Conservation (phyloP, 2,329 filamentous ascomycete genomes). For the Myrmaecium sp. region DNA sequence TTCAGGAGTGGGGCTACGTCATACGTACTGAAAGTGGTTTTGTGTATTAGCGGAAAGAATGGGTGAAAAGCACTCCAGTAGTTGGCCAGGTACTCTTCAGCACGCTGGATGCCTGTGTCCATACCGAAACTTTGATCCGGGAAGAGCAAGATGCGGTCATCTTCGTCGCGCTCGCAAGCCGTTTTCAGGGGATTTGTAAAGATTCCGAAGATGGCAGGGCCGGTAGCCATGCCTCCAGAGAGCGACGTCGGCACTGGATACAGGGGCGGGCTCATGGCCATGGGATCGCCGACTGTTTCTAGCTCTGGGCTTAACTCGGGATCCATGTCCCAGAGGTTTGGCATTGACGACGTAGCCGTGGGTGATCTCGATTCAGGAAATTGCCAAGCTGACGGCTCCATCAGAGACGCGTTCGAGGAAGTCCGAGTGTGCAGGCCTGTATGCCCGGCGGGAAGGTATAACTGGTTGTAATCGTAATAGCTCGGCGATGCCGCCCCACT, state of each 20-base stretch:
- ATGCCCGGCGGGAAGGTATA: too few species aligned
- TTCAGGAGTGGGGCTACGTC: constrained; percentile 25
- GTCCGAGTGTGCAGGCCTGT: too few species aligned
- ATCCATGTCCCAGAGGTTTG: constrained; percentile 14
- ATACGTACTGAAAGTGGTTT: constrained; percentile 19
- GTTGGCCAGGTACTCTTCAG: constrained; percentile 24
- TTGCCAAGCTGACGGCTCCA: too few species aligned
- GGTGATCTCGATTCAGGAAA: too few species aligned
- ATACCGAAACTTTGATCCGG: constrained; percentile 20
- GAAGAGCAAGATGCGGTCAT: constrained; percentile 18
- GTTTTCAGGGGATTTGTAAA: constrained; percentile 11
- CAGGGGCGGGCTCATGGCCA: constrained; percentile 6
- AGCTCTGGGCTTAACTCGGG: constrained; percentile 14
- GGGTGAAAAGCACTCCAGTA: constrained; percentile 30
- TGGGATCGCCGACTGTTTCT: constrained; percentile 8
- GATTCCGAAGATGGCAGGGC: background rate
- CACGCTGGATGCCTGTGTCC: constrained; percentile 16
- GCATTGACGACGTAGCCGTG: too few species aligned
- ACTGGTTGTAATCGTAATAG: too few species aligned
- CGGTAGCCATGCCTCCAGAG: constrained; percentile 1
- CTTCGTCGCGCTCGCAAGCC: constrained; percentile 18
- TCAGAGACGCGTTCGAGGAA: too few species aligned
- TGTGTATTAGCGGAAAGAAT: constrained; percentile 26
- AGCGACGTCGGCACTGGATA: background rate
- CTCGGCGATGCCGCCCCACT: too few species aligned